Evolutionary conservation across 108 stramenopile genomes (phyloP).

Genomic region (Nitzschia inconspicua): DNA sequence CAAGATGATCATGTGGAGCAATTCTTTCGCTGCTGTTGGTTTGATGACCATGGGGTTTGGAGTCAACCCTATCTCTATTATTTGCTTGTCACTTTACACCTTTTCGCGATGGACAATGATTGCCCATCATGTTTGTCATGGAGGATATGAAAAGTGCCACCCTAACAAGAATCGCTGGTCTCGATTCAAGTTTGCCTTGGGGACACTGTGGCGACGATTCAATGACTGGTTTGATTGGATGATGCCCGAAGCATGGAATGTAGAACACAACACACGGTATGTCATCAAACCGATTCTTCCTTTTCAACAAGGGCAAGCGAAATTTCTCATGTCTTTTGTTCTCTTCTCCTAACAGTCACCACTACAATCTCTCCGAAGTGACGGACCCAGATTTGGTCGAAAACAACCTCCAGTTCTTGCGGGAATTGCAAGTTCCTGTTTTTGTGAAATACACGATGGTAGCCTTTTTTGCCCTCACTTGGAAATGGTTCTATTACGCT

Average conservation of each 20-base stretch:
- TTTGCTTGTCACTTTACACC: constrained; percentile 53
- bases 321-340: not conserved
- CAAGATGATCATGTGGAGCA: constrained; percentile 85
- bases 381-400: constrained; percentile 68
- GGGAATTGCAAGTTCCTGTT: constrained; percentile 31
- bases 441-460: constrained; percentile 41
- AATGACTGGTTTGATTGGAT: constrained; percentile 85
- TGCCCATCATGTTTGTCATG: constrained; percentile 76
- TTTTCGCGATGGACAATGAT: constrained; percentile 74
- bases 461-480: constrained; percentile 33
- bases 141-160: constrained; percentile 65
- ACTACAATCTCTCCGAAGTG: constrained; percentile 60
- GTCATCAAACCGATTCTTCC: not conserved
- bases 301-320: no score
- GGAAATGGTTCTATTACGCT: constrained; percentile 75
- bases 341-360: constrained; percentile 31
- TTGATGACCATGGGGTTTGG: constrained; percentile 48
- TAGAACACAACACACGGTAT: constrained; percentile 57
- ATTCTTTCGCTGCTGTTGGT: constrained; percentile 72
- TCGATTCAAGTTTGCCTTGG: constrained; percentile 65
- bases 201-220: constrained; percentile 44
- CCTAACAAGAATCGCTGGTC: constrained; percentile 52
- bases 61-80: constrained; percentile 58
- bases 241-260: constrained; percentile 78
- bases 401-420: constrained; percentile 45